Conservation (phyloP, 495 filamentous ascomycete genomes). For the Geoglossum glabrum region DNA sequence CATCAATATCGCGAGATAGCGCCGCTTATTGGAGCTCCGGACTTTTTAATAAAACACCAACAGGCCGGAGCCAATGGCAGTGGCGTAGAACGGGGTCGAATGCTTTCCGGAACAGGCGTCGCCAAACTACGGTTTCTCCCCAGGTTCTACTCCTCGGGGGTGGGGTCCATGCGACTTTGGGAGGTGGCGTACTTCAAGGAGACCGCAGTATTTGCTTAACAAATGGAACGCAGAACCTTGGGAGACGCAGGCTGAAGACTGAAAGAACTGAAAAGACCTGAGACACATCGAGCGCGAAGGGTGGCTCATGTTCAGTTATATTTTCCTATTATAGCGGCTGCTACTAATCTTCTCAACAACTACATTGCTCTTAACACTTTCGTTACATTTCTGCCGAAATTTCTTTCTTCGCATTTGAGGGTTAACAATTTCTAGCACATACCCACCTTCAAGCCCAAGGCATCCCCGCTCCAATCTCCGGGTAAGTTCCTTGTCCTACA, state of each 20-base stretch:
- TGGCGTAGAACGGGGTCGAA: slow-evolving; percentile 13
- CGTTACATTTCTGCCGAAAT: neutral
- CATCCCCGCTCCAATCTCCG: neutral
- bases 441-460: neutral
- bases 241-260: slow-evolving; percentile 24
- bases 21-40: slow-evolving; percentile 17
- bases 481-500: neutral
- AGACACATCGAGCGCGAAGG: slow-evolving; percentile 14
- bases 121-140: neutral
- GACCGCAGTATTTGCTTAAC: neutral
- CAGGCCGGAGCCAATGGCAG: slow-evolving; percentile 19
- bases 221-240: slow-evolving; percentile 16
- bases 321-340: neutral
- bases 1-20: slow-evolving; percentile 6
- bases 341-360: neutral
- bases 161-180: neutral
- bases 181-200: neutral
- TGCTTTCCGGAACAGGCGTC: neutral
- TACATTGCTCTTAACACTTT: neutral
- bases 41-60: neutral
- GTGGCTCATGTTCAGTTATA: neutral
- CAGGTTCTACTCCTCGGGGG: neutral
- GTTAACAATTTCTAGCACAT: neutral
- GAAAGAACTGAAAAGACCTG: slow-evolving; percentile 41
- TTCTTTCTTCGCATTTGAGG: neutral